Base-by-base conservation (phyloP, 1,284 basidiomycete species). In the Tilletia caries region DNA sequence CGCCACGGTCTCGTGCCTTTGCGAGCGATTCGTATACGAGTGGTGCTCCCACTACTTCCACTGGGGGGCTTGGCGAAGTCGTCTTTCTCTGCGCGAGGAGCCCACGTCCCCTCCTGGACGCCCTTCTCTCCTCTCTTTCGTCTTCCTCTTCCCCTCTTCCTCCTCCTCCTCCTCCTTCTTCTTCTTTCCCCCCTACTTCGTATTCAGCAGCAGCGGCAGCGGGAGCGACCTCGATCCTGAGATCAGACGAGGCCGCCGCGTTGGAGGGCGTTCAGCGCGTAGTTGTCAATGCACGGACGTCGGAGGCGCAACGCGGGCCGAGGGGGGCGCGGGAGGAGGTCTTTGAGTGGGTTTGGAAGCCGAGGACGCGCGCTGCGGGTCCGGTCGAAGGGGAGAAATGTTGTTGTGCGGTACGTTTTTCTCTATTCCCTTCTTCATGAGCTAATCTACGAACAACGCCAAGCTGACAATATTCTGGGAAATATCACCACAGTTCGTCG, bases 401-500 rank as follows among this genome's bases (percentile, higher is more conserved):
- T 48, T 75, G 70, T 32, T 67, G 67, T 37, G 67, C 67, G 23
- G 67, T 67, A 52, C 37, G 67, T 67, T 15, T 1, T 18, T 37
- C 12, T 23, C 12, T n/a, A n/a, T n/a, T 8, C 20, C 18, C n/a
- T n/a, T n/a, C n/a, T n/a, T n/a, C n/a, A n/a, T n/a, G n/a, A n/a
- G n/a, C n/a, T n/a, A n/a, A n/a, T n/a, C n/a, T n/a, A n/a, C n/a
- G n/a, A n/a, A n/a, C n/a, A n/a, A n/a, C n/a, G n/a, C n/a, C n/a
- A n/a, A n/a, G n/a, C n/a, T n/a, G n/a, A n/a, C n/a, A n/a, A n/a
- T n/a, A n/a, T n/a, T n/a, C n/a, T n/a, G n/a, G n/a, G n/a, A n/a
- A n/a, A n/a, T n/a, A n/a, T n/a, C n/a, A n/a, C n/a, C n/a, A n/a
- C 25, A 68, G 67, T 77, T 77, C 33, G 74, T 77, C 23, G 74